A percentile compares a stretch with the other conserved stretches of the same genome.
Evolutionary conservation across 257 asterid genomes (phyloP).

Genomic region (Leptodermis oblonga): DNA sequence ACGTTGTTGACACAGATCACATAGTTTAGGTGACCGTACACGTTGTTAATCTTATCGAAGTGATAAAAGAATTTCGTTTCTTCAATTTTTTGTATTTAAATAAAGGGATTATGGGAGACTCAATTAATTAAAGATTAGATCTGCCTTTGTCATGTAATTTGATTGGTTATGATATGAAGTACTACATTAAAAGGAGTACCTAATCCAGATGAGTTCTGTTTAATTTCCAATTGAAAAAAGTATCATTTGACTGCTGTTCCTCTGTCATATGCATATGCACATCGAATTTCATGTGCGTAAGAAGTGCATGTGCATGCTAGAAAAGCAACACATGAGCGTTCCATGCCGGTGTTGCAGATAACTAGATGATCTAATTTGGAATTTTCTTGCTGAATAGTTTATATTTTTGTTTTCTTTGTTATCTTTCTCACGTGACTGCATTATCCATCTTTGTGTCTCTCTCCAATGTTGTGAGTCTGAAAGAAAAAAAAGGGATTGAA

Average conservation of each 20-base stretch:
- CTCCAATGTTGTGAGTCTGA: slow-evolving; percentile 3
- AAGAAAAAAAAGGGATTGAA: too few relatives aligned
- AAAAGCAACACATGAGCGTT: slow-evolving; percentile 28
- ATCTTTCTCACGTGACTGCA: slow-evolving; percentile 44
- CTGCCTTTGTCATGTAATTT: slow-evolving; percentile 9
- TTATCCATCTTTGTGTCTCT: slow-evolving; percentile 24
- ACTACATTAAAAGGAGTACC: slow-evolving; percentile 12
- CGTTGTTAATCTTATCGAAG: background rate
- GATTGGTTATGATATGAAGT: slow-evolving; percentile 10
- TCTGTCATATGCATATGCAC: slow-evolving; percentile 11
- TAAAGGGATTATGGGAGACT: background rate
- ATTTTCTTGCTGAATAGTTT: slow-evolving; percentile 12
- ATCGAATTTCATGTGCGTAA: slow-evolving; percentile 18
- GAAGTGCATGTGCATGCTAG: slow-evolving; percentile 43
- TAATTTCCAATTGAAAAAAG: slow-evolving; percentile 2
- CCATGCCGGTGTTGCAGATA: slow-evolving; percentile 17
- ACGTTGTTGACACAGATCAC: background rate
- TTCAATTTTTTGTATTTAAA: too few relatives aligned
- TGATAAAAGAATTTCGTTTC: background rate
- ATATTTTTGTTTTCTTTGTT: slow-evolving; percentile 8
- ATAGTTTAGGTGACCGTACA: background rate
- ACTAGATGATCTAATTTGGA: slow-evolving; percentile 9
- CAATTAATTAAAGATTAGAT: background rate
- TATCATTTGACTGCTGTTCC: slow-evolving; percentile 38
- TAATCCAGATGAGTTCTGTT: slow-evolving; percentile 4